Evolutionary conservation across 805 yeast genomes (phyloP).

Genomic region (Zygoascus tannicola): DNA sequence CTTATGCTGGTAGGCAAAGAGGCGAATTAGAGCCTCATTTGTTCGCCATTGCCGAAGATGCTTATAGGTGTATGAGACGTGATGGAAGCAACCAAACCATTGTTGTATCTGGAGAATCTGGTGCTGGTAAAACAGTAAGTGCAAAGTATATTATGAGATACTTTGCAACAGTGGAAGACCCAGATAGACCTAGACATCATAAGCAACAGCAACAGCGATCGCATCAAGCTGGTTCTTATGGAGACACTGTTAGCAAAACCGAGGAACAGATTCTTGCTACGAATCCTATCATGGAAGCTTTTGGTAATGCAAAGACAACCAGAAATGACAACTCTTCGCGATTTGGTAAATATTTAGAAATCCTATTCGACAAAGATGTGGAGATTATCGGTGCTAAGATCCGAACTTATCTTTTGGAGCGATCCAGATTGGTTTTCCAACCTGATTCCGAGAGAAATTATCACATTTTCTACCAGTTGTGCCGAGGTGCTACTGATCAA

Average conservation of each 20-base stretch:
- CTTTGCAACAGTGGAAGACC: conserved; percentile 82
- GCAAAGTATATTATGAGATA: conserved; percentile 97
- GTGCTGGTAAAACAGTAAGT: conserved; percentile 97
- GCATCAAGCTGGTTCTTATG: conserved; percentile 17
- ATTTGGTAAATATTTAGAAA: conserved; percentile 93
- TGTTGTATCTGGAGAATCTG: conserved; percentile 95
- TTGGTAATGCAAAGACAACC: conserved; percentile 96
- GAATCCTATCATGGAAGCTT: conserved; percentile 94
- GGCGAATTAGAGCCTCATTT: conserved; percentile 96
- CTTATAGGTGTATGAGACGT: conserved; percentile 86
- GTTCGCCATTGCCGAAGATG: conserved; percentile 96
- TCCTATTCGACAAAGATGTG: conserved; percentile 63
- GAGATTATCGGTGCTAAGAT: conserved; percentile 91
- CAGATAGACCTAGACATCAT: conserved; percentile 27
- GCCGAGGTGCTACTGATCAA: conserved; percentile 50
- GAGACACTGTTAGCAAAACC: conserved; percentile 70
- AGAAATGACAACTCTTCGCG: conserved; percentile 97
- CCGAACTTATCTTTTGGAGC: conserved; percentile 83
- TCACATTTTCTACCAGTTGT: conserved; percentile 49
- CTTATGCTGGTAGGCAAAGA: conserved; percentile 84
- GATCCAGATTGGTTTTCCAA: conserved; percentile 91
- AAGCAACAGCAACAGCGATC: conserved; percentile 1
- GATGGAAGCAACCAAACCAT: conserved; percentile 85
- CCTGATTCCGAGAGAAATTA: conserved; percentile 63
- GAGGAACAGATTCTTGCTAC: conserved; percentile 94